These are phyloP conservation scores for Trypanosoma platydactyli DNA, from an alignment of 208 protist genomes.

Conservation along the genomic window DNA sequence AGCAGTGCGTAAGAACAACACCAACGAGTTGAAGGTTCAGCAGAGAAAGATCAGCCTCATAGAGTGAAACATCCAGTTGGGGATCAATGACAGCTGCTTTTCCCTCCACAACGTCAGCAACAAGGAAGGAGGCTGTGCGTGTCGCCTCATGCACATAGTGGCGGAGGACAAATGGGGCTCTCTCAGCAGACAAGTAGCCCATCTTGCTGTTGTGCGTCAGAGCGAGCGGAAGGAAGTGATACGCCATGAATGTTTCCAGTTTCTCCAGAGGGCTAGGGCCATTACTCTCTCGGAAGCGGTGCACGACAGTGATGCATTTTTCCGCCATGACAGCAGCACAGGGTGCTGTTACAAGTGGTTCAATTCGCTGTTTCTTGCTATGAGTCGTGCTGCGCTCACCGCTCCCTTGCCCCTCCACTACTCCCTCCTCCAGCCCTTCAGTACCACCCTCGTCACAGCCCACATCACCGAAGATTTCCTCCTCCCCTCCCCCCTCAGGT, in stretches of 20 bases:
- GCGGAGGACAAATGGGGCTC: slow-evolving; percentile 42
- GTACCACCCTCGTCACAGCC: not conserved
- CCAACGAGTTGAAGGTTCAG: slow-evolving; percentile 36
- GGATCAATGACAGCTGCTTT: slow-evolving; percentile 60
- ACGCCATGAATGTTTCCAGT: slow-evolving; percentile 66
- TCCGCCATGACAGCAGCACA: slow-evolving; percentile 19
- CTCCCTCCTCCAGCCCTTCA: not conserved
- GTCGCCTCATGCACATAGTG: slow-evolving; percentile 80
- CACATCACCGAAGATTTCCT: slow-evolving; percentile 40
- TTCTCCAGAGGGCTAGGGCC: slow-evolving; percentile 7
- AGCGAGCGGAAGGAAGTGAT: slow-evolving; percentile 59
- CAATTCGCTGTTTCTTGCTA: slow-evolving; percentile 1
- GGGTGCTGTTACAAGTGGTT: slow-evolving; percentile 17
- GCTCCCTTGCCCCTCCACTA: not conserved
- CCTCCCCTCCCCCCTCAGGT: slow-evolving; percentile 34
- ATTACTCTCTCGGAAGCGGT: slow-evolving; percentile 18
- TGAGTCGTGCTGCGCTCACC: not conserved
- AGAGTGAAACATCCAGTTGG: slow-evolving; percentile 33
- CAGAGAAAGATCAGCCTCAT: slow-evolving; percentile 39
- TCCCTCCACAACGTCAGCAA: slow-evolving; percentile 34
- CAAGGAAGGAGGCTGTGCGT: slow-evolving; percentile 66
- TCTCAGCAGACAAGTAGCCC: not conserved
- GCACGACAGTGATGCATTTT: slow-evolving; percentile 18
- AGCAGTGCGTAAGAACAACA: slow-evolving; percentile 73
- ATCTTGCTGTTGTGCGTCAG: slow-evolving; percentile 49